A percentile compares a stretch with the other conserved stretches of the same genome.
Conservation (phyloP, 768 basidiomycete genomes). For the Tubosaeta sp. region DNA sequence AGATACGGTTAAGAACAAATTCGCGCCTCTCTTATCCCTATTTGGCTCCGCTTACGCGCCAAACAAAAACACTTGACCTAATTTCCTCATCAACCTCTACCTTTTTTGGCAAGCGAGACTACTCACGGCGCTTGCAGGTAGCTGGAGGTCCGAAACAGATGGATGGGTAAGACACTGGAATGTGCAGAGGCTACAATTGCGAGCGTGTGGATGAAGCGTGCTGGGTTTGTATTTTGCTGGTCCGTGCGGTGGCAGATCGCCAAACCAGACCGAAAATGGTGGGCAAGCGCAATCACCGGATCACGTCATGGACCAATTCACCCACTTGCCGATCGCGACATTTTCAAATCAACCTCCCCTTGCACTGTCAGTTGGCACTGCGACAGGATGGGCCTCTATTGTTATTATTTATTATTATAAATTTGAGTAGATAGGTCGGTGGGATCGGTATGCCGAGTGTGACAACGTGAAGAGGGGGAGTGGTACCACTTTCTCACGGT, state of each 20-base stretch:
- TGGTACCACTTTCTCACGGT: background rate
- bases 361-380: background rate
- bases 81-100: conserved; percentile 13
- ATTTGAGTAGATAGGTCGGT: background rate
- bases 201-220: background rate
- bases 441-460: background rate
- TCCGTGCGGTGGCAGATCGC: conserved; percentile 31
- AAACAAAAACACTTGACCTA: conserved; percentile 37
- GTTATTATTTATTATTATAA: background rate
- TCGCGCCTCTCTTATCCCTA: conserved; percentile 38
- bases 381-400: background rate
- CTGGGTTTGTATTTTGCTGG: conserved; percentile 3
- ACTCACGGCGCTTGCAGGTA: conserved; percentile 5
- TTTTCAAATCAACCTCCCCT: conserved; percentile 10
- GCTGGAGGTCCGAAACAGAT: background rate
- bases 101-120: conserved; percentile 3
- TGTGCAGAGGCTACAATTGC: background rate
- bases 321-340: conserved; percentile 29
- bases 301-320: conserved; percentile 32
- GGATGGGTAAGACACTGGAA: background rate
- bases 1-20: conserved; percentile 36
- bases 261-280: conserved; percentile 12
- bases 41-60: conserved; percentile 39
- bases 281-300: conserved; percentile 20
- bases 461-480: background rate